These are phyloP conservation scores for Chamaecrista fasciculata DNA, from an alignment of 306 rosid genomes.

Conservation along the genomic window DNA sequence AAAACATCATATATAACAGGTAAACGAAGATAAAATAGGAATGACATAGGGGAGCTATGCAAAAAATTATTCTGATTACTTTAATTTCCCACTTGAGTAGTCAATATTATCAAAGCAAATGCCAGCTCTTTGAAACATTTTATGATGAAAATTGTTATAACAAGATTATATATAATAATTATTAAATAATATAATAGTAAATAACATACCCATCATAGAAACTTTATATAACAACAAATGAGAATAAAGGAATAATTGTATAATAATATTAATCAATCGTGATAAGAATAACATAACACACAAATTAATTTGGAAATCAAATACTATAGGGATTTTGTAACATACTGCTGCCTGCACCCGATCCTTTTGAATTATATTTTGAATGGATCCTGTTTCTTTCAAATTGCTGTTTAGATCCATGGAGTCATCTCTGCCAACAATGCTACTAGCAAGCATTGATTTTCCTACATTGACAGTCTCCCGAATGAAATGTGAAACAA, in stretches of 20 bases:
- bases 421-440: constrained; percentile 65
- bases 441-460: constrained; percentile 83
- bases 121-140: not conserved
- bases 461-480: constrained; percentile 83
- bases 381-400: constrained; percentile 74
- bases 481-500: constrained; percentile 83
- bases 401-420: constrained; percentile 42
- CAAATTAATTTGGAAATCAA: not conserved
- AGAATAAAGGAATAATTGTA: not conserved
- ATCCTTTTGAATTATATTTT: constrained; percentile 86
- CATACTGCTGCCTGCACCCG: constrained; percentile 89
- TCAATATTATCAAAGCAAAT: not conserved
- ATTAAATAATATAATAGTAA: too few species aligned
- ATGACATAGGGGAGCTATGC: not conserved
- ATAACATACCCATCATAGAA: not conserved
- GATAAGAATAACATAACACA: not conserved
- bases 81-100: not conserved
- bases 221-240: not conserved
- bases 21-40: constrained; percentile 3
- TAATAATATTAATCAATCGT: not conserved
- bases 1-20: constrained; percentile 23
- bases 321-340: constrained; percentile 25
- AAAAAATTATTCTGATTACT: constrained; percentile 2
- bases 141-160: not conserved
- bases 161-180: not conserved